Percentiles rank a stretch among this genome's conserved stretches.
Evolutionary conservation across 495 filamentous ascomycete species (phyloP).

Genomic region (Paragyromitra xinjiangensis): DNA sequence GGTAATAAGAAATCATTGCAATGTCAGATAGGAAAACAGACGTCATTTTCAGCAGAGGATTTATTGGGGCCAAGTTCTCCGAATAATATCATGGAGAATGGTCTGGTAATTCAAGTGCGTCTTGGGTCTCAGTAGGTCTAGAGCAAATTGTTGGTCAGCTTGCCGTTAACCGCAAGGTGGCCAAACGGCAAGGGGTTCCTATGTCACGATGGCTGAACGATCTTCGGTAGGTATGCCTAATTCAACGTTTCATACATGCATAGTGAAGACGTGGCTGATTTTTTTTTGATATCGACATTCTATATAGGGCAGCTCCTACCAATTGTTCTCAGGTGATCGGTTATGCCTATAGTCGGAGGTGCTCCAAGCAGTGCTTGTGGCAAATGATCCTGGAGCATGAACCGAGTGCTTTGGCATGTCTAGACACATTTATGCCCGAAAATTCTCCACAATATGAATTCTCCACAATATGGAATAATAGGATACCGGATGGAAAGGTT

Average conservation of each 20-base stretch:
- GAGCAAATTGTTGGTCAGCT: neutral
- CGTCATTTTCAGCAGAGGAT: neutral
- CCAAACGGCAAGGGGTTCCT: neutral
- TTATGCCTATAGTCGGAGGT: no score
- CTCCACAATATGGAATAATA: neutral
- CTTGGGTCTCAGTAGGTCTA: neutral
- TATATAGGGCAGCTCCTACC: neutral
- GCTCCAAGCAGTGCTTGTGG: no score
- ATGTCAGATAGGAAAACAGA: neutral
- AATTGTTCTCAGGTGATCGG: no score
- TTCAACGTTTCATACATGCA: neutral
- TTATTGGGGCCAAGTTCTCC: neutral
- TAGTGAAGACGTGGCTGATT: no score
- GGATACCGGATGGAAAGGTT: neutral
- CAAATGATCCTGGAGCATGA: neutral
- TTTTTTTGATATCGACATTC: neutral
- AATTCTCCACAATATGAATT: neutral
- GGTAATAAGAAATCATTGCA: conserved; percentile 2
- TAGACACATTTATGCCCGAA: neutral
- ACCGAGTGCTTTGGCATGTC: conserved; percentile 34
- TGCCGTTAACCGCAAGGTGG: neutral
- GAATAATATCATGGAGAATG: neutral
- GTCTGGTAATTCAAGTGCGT: neutral
- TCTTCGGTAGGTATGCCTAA: neutral
- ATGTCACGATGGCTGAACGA: neutral